These are phyloP conservation scores for Peltaster fructicola DNA, from an alignment of 2,329 filamentous ascomycete species.

Conservation along the genomic window DNA sequence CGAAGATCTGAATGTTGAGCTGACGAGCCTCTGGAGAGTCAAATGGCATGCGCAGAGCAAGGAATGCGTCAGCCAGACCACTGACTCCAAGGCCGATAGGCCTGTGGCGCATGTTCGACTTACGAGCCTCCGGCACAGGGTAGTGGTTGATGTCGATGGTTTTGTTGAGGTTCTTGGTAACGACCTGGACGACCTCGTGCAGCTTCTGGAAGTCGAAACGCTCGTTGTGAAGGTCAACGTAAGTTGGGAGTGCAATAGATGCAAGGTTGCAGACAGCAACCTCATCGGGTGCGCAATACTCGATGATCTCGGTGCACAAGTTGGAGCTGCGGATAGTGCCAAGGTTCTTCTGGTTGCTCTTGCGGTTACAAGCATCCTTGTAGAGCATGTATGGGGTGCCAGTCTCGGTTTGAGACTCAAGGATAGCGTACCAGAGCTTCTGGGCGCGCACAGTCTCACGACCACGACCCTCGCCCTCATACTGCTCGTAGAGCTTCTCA, in stretches of 20 bases:
- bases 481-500: slow-evolving; percentile 76
- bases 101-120: slow-evolving; percentile 93
- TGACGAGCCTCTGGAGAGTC: slow-evolving; percentile 87
- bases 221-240: slow-evolving; percentile 69
- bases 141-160: slow-evolving; percentile 99
- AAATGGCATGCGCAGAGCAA: slow-evolving; percentile 89
- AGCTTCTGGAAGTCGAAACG: slow-evolving; percentile 93
- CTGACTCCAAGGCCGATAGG: slow-evolving; percentile 95
- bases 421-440: slow-evolving; percentile 98
- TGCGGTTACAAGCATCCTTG: slow-evolving; percentile 95
- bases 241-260: slow-evolving; percentile 80
- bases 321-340: slow-evolving; percentile 98
- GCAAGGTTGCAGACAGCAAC: slow-evolving; percentile 97
- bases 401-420: slow-evolving; percentile 96
- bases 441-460: slow-evolving; percentile 88
- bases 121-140: slow-evolving; percentile 80
- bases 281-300: slow-evolving; percentile 94
- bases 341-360: slow-evolving; percentile 99
- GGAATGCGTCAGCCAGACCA: slow-evolving; percentile 93
- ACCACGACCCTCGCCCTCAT: slow-evolving; percentile 74
- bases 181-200: slow-evolving; percentile 81
- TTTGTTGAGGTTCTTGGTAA: slow-evolving; percentile 91
- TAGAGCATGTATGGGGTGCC: slow-evolving; percentile 99
- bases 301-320: slow-evolving; percentile 94
- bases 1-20: slow-evolving; percentile 96